Evolutionary conservation across 345 rosid genomes (phyloP).

Genomic region (Erysimum cheiranthoides): DNA sequence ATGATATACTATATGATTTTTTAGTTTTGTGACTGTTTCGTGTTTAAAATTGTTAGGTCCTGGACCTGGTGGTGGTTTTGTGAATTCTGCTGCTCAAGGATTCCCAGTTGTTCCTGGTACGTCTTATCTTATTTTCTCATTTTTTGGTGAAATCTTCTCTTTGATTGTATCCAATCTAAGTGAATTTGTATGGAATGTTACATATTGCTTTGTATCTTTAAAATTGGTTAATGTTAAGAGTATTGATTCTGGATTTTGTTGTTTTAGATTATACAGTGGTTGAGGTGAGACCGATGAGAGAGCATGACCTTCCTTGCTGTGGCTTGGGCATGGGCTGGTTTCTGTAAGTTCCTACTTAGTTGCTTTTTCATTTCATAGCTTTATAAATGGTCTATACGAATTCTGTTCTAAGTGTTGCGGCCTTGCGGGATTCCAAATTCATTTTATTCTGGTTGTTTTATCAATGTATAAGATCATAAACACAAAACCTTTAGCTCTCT

Average conservation of each 20-base stretch:
- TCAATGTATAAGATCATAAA: not conserved
- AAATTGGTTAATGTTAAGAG: conserved; percentile 9
- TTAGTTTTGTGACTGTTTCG: not conserved
- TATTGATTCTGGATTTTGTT: conserved; percentile 28
- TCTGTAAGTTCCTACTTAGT: conserved; percentile 57
- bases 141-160: not conserved
- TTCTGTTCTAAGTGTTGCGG: not conserved
- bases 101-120: conserved; percentile 45
- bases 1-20: not conserved
- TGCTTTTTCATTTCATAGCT: not conserved
- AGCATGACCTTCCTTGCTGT: conserved; percentile 72
- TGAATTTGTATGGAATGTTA: not conserved
- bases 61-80: conserved; percentile 40
- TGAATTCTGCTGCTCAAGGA: conserved; percentile 45
- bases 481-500: not conserved
- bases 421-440: not conserved
- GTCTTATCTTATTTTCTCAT: not conserved
- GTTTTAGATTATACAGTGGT: conserved; percentile 61
- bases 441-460: not conserved
- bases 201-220: not conserved
- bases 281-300: conserved; percentile 58
- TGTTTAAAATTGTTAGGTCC: conserved; percentile 25
- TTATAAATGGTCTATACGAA: not conserved
- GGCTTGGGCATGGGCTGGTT: conserved; percentile 94
- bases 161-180: not conserved